Conservation (phyloP, 352 stramenopile genomes). For the Halophytophthora polymorphica region DNA sequence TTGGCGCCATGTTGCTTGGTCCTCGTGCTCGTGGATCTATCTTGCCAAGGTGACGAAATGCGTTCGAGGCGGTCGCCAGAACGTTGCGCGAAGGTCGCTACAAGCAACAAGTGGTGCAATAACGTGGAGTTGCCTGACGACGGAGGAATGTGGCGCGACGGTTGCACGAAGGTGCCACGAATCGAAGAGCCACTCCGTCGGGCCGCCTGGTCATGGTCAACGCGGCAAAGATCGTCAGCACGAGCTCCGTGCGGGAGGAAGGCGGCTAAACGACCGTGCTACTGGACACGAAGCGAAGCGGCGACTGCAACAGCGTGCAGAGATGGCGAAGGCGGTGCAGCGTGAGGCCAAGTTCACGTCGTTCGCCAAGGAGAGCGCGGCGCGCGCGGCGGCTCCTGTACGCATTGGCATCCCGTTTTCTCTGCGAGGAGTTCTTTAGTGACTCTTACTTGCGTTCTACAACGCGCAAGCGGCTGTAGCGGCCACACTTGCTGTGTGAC, state of each 20-base stretch:
- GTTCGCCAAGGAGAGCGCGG: slow-evolving; percentile 31
- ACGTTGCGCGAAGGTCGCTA: slow-evolving; percentile 21
- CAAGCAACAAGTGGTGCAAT: too few species aligned
- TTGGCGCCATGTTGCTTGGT: not conserved
- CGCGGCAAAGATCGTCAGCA: not conserved
- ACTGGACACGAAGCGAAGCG: not conserved
- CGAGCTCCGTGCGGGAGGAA: not conserved
- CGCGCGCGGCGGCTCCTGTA: slow-evolving; percentile 25
- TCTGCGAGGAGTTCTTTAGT: not conserved
- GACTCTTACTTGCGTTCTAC: not conserved
- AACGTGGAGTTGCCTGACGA: too few species aligned
- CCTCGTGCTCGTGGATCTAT: not conserved
- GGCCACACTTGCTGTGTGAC: not conserved
- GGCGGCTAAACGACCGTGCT: too few species aligned
- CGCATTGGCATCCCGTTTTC: not conserved
- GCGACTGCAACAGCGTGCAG: not conserved
- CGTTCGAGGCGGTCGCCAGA: slow-evolving; percentile 1
- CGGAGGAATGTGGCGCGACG: too few species aligned
- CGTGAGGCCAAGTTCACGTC: slow-evolving; percentile 31
- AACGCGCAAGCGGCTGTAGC: too few species aligned
- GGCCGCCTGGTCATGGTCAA: too few species aligned
- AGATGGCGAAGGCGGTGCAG: slow-evolving; percentile 59
- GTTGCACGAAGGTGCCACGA: slow-evolving; percentile 19
- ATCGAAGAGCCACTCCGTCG: slow-evolving; percentile 26
- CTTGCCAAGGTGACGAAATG: too few species aligned